Percentiles rank a stretch among this genome's conserved stretches.
Conservation (phyloP, 2,329 filamentous ascomycete species). For the Ceratocystis harringtonii region DNA sequence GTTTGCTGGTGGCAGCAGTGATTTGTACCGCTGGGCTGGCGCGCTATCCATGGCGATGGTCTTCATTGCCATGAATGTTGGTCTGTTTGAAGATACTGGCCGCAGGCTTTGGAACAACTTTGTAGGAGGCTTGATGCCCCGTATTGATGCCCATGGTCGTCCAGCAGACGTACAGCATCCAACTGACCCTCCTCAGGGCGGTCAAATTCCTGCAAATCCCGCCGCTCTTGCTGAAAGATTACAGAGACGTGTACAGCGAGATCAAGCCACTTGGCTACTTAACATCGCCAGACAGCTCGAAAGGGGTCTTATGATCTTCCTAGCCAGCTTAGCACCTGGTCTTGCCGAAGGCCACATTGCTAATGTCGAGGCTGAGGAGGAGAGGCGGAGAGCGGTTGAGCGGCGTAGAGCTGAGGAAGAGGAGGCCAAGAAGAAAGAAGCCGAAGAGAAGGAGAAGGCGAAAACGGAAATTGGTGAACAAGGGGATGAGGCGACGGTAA, state of each 20-base stretch:
- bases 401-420: constrained; percentile 21
- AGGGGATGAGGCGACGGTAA: neutral
- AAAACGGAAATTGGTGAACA: neutral
- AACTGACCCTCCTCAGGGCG: constrained; percentile 10
- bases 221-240: constrained; percentile 39
- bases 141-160: constrained; percentile 26
- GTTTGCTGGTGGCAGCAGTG: constrained; percentile 43
- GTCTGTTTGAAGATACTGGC: constrained; percentile 39
- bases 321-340: constrained; percentile 51
- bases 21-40: constrained; percentile 44
- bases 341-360: constrained; percentile 51
- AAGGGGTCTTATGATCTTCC: constrained; percentile 45
- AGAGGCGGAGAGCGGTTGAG: constrained; percentile 29
- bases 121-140: constrained; percentile 39
- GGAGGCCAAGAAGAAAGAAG: constrained; percentile 20
- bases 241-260: constrained; percentile 31
- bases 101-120: constrained; percentile 43
- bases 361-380: constrained; percentile 38
- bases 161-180: constrained; percentile 21
- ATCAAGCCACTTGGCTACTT: constrained; percentile 35
- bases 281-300: constrained; percentile 32
- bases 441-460: constrained; percentile 6
- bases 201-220: constrained; percentile 23
- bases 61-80: constrained; percentile 45
- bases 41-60: constrained; percentile 38